Percentiles rank a stretch among this genome's conserved stretches.
phyloP scores from a whole-genome alignment of 805 yeast genomes.

The Sugiyamaella valdiviana region DNA sequence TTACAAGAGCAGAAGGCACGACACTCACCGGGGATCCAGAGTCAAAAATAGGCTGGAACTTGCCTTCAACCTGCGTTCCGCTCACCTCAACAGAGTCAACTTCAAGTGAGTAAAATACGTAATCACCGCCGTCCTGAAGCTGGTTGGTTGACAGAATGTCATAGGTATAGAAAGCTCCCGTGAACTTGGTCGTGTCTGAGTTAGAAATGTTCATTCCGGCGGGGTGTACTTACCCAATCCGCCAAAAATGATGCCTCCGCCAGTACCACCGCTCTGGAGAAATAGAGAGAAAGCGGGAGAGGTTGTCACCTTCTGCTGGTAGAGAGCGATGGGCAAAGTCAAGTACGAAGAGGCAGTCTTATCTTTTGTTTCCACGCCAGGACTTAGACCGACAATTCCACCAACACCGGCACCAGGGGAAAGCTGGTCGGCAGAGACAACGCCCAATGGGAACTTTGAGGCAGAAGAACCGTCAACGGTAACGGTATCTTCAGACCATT shows the following conservation, averaged over 20 bases:
- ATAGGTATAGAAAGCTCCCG: too few relatives aligned
- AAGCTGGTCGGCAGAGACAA: constrained; percentile 23
- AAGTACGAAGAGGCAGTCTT: constrained; percentile 38
- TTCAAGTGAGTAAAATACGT: constrained; percentile 18
- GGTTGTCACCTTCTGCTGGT: constrained; percentile 49
- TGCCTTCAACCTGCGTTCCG: constrained; percentile 16
- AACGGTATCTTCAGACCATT: constrained; percentile 28
- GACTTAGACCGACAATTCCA: constrained; percentile 47
- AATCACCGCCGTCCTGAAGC: constrained; percentile 8
- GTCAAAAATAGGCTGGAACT: constrained; percentile 25
- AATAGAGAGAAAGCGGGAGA: constrained; percentile 58
- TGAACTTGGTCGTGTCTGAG: too few relatives aligned
- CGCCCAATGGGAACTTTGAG: constrained; percentile 27
- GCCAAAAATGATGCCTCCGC: constrained; percentile 29
- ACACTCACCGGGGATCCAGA: constrained; percentile 31
- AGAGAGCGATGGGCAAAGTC: constrained; percentile 61
- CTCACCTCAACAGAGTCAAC: constrained; percentile 19
- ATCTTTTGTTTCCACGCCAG: constrained; percentile 56
- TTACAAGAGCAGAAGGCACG: constrained; percentile 28
- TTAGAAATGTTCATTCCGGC: too few relatives aligned
- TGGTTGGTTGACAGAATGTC: constrained; percentile 12
- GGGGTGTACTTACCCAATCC: constrained; percentile 27
- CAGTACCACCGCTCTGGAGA: constrained; percentile 37
- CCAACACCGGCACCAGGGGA: constrained; percentile 48
- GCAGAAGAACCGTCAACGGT: constrained; percentile 16